Conservation (phyloP, 1,284 basidiomycete genomes). For the Cryptococcus sp. region DNA sequence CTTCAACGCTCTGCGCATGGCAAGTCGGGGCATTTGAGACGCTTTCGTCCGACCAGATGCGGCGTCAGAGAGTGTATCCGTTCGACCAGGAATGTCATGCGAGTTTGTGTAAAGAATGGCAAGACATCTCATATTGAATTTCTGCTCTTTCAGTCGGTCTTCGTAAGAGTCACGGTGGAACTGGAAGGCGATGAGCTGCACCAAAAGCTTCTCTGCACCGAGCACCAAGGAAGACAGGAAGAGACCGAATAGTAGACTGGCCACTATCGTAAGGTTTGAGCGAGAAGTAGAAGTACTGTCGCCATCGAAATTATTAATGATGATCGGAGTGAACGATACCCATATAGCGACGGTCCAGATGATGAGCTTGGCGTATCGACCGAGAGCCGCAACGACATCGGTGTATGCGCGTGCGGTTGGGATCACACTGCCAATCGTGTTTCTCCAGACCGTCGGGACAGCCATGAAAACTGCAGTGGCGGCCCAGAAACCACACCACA, state of each 20-base stretch:
- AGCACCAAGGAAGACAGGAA: slow-evolving; percentile 72
- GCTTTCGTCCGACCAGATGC: slow-evolving; percentile 50
- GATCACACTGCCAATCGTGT: slow-evolving; percentile 71
- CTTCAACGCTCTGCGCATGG: slow-evolving; percentile 71
- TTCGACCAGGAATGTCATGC: slow-evolving; percentile 66
- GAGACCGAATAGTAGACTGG: slow-evolving; percentile 71
- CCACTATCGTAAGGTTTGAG: slow-evolving; percentile 52
- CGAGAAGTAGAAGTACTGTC: slow-evolving; percentile 31
- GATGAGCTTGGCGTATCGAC: slow-evolving; percentile 63
- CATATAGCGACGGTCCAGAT: slow-evolving; percentile 68
- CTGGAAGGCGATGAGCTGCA: slow-evolving; percentile 75
- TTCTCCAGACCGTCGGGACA: slow-evolving; percentile 61
- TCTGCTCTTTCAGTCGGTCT: slow-evolving; percentile 81
- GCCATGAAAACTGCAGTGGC: slow-evolving; percentile 67
- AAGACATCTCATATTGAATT: slow-evolving; percentile 72
- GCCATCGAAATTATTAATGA: slow-evolving; percentile 51
- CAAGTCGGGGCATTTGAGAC: slow-evolving; percentile 61
- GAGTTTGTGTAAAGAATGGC: slow-evolving; percentile 79
- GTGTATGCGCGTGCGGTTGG: slow-evolving; percentile 70
- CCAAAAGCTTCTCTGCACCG: slow-evolving; percentile 78
- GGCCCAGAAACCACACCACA: slow-evolving; percentile 86
- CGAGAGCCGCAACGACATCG: slow-evolving; percentile 70
- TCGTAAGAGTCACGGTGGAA: slow-evolving; percentile 89
- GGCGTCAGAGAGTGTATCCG: slow-evolving; percentile 63
- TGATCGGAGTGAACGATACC: slow-evolving; percentile 69